A percentile compares a stretch with the other conserved stretches of the same genome.
Evolutionary conservation across 148 eudicot genomes (phyloP).

Genomic region (Fagopyrum esculentum): DNA sequence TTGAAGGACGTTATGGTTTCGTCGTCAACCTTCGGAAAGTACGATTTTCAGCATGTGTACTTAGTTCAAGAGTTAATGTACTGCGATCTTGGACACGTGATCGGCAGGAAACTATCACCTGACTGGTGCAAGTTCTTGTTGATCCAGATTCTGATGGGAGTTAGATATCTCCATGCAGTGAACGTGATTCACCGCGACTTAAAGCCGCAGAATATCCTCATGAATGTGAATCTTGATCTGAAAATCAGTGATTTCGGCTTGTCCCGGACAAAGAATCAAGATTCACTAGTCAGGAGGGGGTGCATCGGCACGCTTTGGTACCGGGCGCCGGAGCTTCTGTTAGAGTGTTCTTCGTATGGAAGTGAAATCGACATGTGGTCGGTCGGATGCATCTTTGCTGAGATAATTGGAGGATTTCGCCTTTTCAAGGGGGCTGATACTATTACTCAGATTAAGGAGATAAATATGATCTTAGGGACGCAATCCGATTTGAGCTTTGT

Average conservation of each 20-base stretch:
- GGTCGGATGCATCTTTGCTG: slow-evolving; percentile 41
- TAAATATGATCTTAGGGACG: slow-evolving; percentile 19
- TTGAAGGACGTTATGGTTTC: slow-evolving; percentile 38
- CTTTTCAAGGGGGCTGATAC: slow-evolving; percentile 24
- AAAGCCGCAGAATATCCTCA: slow-evolving; percentile 35
- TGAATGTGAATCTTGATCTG: slow-evolving; percentile 30
- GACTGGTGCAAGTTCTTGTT: slow-evolving; percentile 26
- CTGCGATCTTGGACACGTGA: neutral
- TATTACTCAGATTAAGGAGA: slow-evolving; percentile 20
- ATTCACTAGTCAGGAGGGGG: neutral
- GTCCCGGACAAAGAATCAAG: slow-evolving; percentile 16
- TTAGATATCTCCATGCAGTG: slow-evolving; percentile 32
- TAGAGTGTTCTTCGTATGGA: slow-evolving; percentile 20
- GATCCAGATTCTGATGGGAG: slow-evolving; percentile 30
- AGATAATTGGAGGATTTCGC: slow-evolving; percentile 25
- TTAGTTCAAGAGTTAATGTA: neutral
- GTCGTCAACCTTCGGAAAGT: neutral
- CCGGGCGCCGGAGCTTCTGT: slow-evolving; percentile 37
- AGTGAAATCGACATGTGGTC: slow-evolving; percentile 38
- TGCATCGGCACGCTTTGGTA: slow-evolving; percentile 35
- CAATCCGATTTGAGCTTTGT: slow-evolving; percentile 23
- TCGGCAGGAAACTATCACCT: slow-evolving; percentile 16
- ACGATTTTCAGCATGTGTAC: neutral
- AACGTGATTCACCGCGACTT: slow-evolving; percentile 42
- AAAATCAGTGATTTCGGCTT: slow-evolving; percentile 47